A percentile compares a stretch with the other conserved stretches of the same genome.
These are phyloP conservation scores for Pseudomicrostroma phylloplanum DNA, from an alignment of 1,284 basidiomycete genomes.

Conservation along the genomic window DNA sequence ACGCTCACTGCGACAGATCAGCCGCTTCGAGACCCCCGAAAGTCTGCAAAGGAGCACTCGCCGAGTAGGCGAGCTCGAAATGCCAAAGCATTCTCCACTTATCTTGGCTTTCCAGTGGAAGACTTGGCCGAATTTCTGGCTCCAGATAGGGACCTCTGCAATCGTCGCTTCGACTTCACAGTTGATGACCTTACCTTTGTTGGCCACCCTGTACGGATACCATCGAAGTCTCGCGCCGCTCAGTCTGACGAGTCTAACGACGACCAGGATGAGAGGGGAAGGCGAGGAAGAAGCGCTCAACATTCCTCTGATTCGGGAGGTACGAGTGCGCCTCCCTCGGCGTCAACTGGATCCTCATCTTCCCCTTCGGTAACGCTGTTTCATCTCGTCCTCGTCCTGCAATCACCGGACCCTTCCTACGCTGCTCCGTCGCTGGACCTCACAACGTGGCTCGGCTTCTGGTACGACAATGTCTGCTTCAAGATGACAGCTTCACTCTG, in stretches of 20 bases:
- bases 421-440: constrained; percentile 29
- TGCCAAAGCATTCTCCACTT: constrained; percentile 18
- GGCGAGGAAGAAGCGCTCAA: constrained; percentile 2
- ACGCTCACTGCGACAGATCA: no score
- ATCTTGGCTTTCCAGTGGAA: constrained; percentile 73
- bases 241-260: constrained; percentile 3
- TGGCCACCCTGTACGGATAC: constrained; percentile 76
- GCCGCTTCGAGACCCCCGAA: no score
- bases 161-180: constrained; percentile 86
- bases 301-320: not conserved
- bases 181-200: constrained; percentile 91
- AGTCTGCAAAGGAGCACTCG: not conserved
- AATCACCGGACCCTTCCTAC: constrained; percentile 39
- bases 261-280: constrained; percentile 1
- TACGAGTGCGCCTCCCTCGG: not conserved
- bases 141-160: constrained; percentile 71
- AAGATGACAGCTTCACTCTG: constrained; percentile 48
- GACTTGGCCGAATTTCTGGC: constrained; percentile 76
- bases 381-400: constrained; percentile 46
- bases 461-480: constrained; percentile 47
- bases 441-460: constrained; percentile 36
- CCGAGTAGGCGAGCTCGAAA: constrained; percentile 5
- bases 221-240: constrained; percentile 17
- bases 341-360: no score
- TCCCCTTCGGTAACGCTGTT: constrained; percentile 16